phyloP scores from a whole-genome alignment of 495 filamentous ascomycete species.

The Tuber brumale region DNA sequence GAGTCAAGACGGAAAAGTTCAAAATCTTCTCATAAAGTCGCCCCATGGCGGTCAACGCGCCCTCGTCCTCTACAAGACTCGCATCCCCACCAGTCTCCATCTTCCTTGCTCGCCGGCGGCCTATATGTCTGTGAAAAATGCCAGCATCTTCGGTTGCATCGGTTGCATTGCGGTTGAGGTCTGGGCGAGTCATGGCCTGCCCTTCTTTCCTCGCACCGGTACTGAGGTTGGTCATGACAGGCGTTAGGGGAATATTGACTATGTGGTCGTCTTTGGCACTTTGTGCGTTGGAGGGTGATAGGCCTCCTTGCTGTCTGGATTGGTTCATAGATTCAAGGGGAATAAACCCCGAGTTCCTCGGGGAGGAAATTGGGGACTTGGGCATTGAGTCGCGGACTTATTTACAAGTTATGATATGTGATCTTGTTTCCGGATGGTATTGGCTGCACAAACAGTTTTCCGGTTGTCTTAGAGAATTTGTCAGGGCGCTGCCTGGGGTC shows the following conservation, averaged over 20 bases:
- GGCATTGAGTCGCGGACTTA: constrained; percentile 10
- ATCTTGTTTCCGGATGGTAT: constrained; percentile 1
- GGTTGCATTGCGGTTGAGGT: constrained; percentile 35
- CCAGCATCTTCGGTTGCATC: constrained; percentile 43
- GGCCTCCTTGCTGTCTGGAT: constrained; percentile 13
- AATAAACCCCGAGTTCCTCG: constrained; percentile 29
- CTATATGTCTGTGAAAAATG: constrained; percentile 51
- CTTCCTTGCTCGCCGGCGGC: constrained; percentile 51
- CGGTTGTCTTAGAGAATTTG: background rate
- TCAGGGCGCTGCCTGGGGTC: background rate
- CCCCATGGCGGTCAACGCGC: constrained; percentile 74
- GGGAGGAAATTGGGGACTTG: constrained; percentile 23
- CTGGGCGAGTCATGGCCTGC: constrained; percentile 37
- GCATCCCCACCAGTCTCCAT: constrained; percentile 42
- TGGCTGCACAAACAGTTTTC: background rate
- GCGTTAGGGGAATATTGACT: constrained; percentile 49
- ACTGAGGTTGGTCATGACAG: constrained; percentile 48
- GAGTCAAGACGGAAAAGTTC: constrained; percentile 75
- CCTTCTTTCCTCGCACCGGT: constrained; percentile 51
- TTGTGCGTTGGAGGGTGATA: constrained; percentile 8
- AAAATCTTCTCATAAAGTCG: constrained; percentile 75
- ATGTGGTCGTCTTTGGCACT: constrained; percentile 27
- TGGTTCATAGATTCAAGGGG: constrained; percentile 14
- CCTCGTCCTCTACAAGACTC: constrained; percentile 52
- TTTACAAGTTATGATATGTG: constrained; percentile 1